Evolutionary conservation across 2,329 filamentous ascomycete genomes (phyloP), one percentile per base, ranked within the genome.

Genomic region (Xylaria sp.): DNA sequence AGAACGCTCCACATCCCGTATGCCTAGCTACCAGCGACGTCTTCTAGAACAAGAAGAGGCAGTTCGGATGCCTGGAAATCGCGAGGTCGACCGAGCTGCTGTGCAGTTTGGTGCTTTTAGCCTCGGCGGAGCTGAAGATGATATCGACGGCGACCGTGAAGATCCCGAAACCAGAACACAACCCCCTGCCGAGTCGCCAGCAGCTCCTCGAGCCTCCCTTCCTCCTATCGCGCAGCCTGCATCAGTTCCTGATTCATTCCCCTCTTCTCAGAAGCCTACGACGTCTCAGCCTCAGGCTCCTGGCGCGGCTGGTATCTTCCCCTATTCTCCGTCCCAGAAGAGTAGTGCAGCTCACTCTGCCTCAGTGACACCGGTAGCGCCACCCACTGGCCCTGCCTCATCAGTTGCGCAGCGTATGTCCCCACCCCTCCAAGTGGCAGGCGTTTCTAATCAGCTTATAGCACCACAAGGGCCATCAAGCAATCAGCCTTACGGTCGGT

Each of bases 61-160:
- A 68, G 96, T 99, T 50, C 94, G 97, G 73, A 98, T 99, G 95
- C 96, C 96, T 55, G 94, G 93, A 69, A 97, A 98, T 84, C 94
- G 96, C 74, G 94, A 96, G 63, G 92, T 99, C 34, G 95, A 98
- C 80, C 91, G 94, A 76, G 90, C 95, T 73, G 92, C 94, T 59
- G 94, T 99, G 58, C 95, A 98, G 79, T 99, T 99, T 80, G 96
- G 96, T 72, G 97, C 94, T 80, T 93, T 99, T 86, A 97, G 92
- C 78, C 82, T 99, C 77, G 94, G 93, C 78, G 94, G 91, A 63
- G 88, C 88, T 69, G 92, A 94, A 58, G 92, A 94, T 63, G 94
- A 98, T 77, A 93, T 97, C 72, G 96, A 98, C 78, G 94, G 95
- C 72, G 94, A 98, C 78, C 90, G 94, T 71, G 96, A 99, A 83